Conservation (phyloP, 2,329 filamentous ascomycete genomes). For the Parastagonospora nodorum region DNA sequence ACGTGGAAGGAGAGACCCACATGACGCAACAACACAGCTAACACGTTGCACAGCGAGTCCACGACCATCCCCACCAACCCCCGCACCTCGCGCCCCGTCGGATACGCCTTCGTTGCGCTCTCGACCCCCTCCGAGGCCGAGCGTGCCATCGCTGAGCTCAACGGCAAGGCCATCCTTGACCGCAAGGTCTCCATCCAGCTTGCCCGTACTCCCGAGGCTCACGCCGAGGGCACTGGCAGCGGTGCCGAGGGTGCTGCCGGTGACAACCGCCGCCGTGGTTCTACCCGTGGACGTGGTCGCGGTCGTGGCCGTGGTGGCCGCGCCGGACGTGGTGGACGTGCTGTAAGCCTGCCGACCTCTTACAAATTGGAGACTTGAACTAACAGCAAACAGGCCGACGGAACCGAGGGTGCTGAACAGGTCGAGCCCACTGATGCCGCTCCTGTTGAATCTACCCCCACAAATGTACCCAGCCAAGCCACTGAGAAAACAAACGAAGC, state of each 20-base stretch:
- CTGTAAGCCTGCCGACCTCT: slow-evolving; percentile 55
- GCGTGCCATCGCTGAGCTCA: slow-evolving; percentile 92
- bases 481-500: slow-evolving; percentile 59
- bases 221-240: slow-evolving; percentile 73
- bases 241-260: slow-evolving; percentile 76
- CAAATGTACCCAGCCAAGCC: slow-evolving; percentile 59
- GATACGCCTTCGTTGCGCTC: slow-evolving; percentile 98
- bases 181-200: slow-evolving; percentile 99
- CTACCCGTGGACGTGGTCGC: slow-evolving; percentile 61
- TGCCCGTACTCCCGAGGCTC: slow-evolving; percentile 92
- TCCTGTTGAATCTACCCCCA: slow-evolving; percentile 47
- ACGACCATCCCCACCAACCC: slow-evolving; percentile 99
- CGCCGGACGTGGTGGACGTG: slow-evolving; percentile 67
- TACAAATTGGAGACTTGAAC: slow-evolving; percentile 7
- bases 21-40: slow-evolving; percentile 23
- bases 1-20: slow-evolving; percentile 57
- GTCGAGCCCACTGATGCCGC: slow-evolving; percentile 56
- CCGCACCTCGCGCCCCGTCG: slow-evolving; percentile 96
- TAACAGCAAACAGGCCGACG: slow-evolving; percentile 51
- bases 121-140: slow-evolving; percentile 93
- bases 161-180: slow-evolving; percentile 95
- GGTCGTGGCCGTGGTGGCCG: slow-evolving; percentile 66
- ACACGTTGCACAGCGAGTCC: slow-evolving; percentile 73
- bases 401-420: slow-evolving; percentile 48
- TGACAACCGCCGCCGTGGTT: slow-evolving; percentile 62